phyloP scores from a whole-genome alignment of 257 asterid genomes.

The Solanum gandarillasii region DNA sequence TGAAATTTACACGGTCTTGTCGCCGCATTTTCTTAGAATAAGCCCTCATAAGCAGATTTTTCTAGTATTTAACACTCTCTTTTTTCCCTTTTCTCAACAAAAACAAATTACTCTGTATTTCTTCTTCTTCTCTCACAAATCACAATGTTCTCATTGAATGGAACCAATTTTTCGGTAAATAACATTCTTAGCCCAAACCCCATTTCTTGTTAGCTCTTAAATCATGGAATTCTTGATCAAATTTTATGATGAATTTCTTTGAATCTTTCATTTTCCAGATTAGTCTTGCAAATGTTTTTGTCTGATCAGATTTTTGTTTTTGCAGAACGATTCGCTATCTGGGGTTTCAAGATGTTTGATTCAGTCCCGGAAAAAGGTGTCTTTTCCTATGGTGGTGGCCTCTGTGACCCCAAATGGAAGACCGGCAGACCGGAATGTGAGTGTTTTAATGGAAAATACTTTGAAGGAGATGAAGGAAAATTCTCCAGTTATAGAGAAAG shows the following conservation, averaged over 20 bases:
- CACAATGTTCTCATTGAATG: conserved; percentile 59
- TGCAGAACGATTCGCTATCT: conserved; percentile 50
- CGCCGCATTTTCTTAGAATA: neutral
- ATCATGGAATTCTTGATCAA: neutral
- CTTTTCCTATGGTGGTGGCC: conserved; percentile 28
- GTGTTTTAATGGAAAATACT: conserved; percentile 34
- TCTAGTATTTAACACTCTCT: neutral
- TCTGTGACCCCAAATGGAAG: conserved; percentile 48
- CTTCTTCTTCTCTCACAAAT: conserved; percentile 15
- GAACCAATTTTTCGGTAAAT: conserved; percentile 53
- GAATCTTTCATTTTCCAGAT: neutral
- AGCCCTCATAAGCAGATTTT: conserved; percentile 8
- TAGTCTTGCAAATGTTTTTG: neutral
- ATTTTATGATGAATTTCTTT: neutral
- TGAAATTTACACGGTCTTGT: neutral
- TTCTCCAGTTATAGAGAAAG: conserved; percentile 12
- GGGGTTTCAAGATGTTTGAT: conserved; percentile 54
- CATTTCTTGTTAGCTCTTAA: neutral
- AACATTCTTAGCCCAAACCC: neutral
- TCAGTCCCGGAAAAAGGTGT: conserved; percentile 30
- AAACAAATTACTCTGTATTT: neutral
- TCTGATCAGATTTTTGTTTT: neutral
- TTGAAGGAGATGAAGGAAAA: conserved; percentile 34
- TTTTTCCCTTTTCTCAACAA: neutral
- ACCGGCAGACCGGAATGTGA: conserved; percentile 52